Conservation (phyloP, 164 flowering plant genomes). For the Santalum album region DNA sequence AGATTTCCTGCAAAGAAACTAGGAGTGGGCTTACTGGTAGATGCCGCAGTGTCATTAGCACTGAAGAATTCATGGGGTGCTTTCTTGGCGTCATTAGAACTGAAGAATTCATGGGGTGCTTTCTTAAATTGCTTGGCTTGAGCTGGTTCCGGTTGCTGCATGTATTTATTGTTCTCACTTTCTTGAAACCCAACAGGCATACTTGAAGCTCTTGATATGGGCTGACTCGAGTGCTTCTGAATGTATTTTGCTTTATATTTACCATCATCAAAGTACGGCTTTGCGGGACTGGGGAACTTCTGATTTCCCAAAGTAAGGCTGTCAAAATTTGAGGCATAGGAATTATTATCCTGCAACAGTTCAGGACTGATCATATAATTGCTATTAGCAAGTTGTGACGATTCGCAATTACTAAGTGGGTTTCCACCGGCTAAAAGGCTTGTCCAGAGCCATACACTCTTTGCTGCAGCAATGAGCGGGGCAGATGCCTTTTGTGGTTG, state of each 20-base stretch:
- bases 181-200: background rate
- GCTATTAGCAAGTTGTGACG: background rate
- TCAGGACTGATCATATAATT: background rate
- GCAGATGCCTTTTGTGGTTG: background rate
- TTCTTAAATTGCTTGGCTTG: background rate
- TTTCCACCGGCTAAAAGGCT: background rate
- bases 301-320: background rate
- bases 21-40: background rate
- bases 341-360: background rate
- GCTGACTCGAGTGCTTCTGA: background rate
- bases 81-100: background rate
- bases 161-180: background rate
- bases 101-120: background rate
- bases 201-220: background rate
- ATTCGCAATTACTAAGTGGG: background rate
- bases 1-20: background rate
- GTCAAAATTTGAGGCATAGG: background rate
- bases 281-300: background rate
- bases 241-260: background rate
- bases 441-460: slow-evolving; percentile 1
- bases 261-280: background rate
- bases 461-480: background rate
- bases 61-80: too few relatives aligned
- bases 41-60: background rate
- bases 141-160: background rate